Base-by-base conservation (phyloP, 1,139 yeast genomes). In the Magnusiomyces suaveolens region DNA sequence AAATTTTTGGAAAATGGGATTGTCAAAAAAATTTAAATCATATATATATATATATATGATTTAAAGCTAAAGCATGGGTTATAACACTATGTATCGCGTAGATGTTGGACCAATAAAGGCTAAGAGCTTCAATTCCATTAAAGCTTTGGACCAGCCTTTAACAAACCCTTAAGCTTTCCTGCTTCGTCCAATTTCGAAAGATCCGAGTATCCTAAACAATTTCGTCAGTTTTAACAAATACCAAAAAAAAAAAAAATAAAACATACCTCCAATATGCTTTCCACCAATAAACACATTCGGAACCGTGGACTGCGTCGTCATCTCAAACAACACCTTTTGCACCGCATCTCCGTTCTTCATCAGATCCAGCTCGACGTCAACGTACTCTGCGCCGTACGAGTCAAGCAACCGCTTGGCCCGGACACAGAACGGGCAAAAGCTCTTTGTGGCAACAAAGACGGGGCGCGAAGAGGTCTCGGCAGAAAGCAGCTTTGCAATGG, bases 231-330 rank as follows among this genome's bases (percentile, higher is more conserved):
- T 8, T 29, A 29, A 29, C 6, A 6, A 6, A 29, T 8, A 6
- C 36, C 6, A 8, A 29, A 29, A 6, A 29, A 29, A 12, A 29
- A 29, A 29, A 8, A 6, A 12, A 8, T 8, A 29, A 8, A 8
- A 38, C 43, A 10, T 21, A 43, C 98, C 98, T 59, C 98, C 98
- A 64, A 92, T 81, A 74, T 88, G 96, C 72, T 87, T 78, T 57
- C 96, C 96, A 52, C 78, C 82, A 68, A 92, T 89, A 73, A 84
- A 89, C 61, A 92, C 80, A 71, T 86, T 90, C 60, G 98, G 98
- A 57, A 92, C 97, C 44, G 97, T 88, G 63, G 81, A 78, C 75
- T 92, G 97, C 59, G 96, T 95, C 46, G 95, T 84, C 60, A 88
- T 70, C 66, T 84, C 82, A 50, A 66, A 69, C 60, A 92, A 77